phyloP scores from a whole-genome alignment of 1,284 basidiomycete genomes.

The Acaromyces ingoldii region DNA sequence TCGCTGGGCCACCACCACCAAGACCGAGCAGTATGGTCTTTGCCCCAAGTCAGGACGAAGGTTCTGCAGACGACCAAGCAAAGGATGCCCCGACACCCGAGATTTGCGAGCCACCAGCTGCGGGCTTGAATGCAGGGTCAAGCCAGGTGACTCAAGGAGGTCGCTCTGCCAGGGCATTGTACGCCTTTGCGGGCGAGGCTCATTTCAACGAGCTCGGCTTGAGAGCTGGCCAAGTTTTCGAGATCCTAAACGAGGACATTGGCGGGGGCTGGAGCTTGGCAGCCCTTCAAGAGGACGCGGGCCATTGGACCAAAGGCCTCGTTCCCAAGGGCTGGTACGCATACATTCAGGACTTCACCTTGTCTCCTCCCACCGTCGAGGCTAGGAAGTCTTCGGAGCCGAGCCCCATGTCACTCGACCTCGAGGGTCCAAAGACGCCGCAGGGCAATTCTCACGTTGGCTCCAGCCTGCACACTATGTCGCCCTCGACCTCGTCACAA shows the following conservation, averaged over 20 bases:
- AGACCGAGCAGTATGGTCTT: neutral
- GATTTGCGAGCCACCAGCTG: neutral
- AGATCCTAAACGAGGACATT: constrained; percentile 34
- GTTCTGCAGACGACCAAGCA: neutral
- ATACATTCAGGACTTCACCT: constrained; percentile 21
- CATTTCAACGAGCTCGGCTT: constrained; percentile 37
- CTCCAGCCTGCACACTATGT: no score
- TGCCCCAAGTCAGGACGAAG: neutral
- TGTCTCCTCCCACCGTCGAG: constrained; percentile 12
- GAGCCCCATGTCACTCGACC: neutral
- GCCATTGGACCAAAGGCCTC: constrained; percentile 15
- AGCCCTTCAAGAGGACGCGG: neutral
- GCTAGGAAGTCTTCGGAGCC: constrained; percentile 8
- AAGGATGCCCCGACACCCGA: neutral
- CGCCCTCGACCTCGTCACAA: no score
- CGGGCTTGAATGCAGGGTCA: neutral
- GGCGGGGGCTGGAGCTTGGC: constrained; percentile 40
- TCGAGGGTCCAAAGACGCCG: no score
- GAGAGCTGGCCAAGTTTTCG: constrained; percentile 28
- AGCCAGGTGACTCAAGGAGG: constrained; percentile 7
- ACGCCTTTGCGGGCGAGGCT: constrained; percentile 34
- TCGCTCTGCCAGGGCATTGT: constrained; percentile 30
- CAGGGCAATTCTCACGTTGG: no score
- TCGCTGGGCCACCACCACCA: constrained; percentile 3
- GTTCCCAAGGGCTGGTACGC: constrained; percentile 36